A percentile compares a stretch with the other conserved stretches of the same genome.
These are phyloP conservation scores for Candida sphagnicola DNA, from an alignment of 805 yeast species.

Conservation along the genomic window DNA sequence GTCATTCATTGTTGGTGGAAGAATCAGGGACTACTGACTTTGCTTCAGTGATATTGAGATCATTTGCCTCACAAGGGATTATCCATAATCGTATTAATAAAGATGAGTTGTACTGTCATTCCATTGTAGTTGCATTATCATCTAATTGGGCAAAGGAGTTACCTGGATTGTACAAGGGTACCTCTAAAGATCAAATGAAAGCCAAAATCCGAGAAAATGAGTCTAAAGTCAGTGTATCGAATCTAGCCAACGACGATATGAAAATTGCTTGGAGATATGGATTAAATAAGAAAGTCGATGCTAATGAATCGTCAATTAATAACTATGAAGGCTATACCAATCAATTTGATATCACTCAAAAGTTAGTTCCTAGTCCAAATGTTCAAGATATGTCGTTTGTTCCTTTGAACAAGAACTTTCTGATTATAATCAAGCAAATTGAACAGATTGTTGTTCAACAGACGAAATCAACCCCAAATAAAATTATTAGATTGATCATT, in stretches of 20 bases:
- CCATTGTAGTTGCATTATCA: slow-evolving; percentile 59
- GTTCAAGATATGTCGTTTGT: slow-evolving; percentile 58
- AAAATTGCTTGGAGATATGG: slow-evolving; percentile 96
- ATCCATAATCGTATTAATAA: slow-evolving; percentile 53
- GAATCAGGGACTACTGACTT: slow-evolving; percentile 91
- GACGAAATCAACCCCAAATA: slow-evolving; percentile 37
- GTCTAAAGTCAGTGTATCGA: slow-evolving; percentile 63
- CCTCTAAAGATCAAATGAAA: slow-evolving; percentile 62
- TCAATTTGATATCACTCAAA: slow-evolving; percentile 75
- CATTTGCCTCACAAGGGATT: slow-evolving; percentile 75
- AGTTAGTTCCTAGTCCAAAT: slow-evolving; percentile 63
- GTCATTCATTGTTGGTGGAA: slow-evolving; percentile 64
- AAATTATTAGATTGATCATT: slow-evolving; percentile 59
- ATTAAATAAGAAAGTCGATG: slow-evolving; percentile 20
- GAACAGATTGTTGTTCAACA: slow-evolving; percentile 30
- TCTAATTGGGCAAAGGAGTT: slow-evolving; percentile 61
- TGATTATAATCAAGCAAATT: slow-evolving; percentile 35
- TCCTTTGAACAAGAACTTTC: slow-evolving; percentile 26
- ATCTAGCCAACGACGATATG: slow-evolving; percentile 49
- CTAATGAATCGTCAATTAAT: slow-evolving; percentile 5
- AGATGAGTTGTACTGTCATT: slow-evolving; percentile 46
- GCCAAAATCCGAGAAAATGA: slow-evolving; percentile 54
- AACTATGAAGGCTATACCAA: slow-evolving; percentile 52
- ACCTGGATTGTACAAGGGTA: slow-evolving; percentile 75
- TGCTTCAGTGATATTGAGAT: slow-evolving; percentile 61